Evolutionary conservation across 2,329 filamentous ascomycete genomes (phyloP).

Genomic region (Neodidymelliopsis sp.): DNA sequence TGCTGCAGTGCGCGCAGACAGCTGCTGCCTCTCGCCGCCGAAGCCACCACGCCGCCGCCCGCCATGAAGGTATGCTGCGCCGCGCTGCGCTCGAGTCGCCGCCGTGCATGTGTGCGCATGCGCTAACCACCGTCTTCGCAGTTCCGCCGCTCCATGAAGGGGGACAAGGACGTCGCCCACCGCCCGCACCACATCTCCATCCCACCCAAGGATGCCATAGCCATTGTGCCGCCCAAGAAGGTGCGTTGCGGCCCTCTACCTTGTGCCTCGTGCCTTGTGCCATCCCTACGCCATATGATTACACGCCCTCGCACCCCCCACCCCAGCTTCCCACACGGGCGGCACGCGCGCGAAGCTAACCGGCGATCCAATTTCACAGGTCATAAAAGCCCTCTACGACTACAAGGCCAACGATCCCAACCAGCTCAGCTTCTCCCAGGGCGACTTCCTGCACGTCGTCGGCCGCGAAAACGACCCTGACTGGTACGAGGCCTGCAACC

Average conservation of each 20-base stretch:
- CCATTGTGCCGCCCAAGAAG: constrained; percentile 93
- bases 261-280: too few species aligned
- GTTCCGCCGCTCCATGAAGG: constrained; percentile 87
- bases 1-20: constrained; percentile 24
- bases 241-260: constrained; percentile 57
- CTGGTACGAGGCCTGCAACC: constrained; percentile 99
- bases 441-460: constrained; percentile 98
- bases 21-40: constrained; percentile 14
- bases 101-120: constrained; percentile 25
- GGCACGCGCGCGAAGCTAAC: constrained; percentile 37
- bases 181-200: constrained; percentile 78
- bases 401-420: constrained; percentile 81
- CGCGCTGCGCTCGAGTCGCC: constrained; percentile 27
- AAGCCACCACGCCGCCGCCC: constrained; percentile 7
- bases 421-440: constrained; percentile 83
- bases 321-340: constrained; percentile 22
- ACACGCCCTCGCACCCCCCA: constrained; percentile 12
- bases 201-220: constrained; percentile 82
- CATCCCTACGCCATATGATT: too few species aligned
- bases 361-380: constrained; percentile 61
- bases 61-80: constrained; percentile 30
- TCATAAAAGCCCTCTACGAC: constrained; percentile 96
- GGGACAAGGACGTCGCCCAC: constrained; percentile 75
- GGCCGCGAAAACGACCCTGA: constrained; percentile 91
- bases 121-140: constrained; percentile 41